Percentiles rank a stretch among this genome's conserved stretches.
These are phyloP conservation scores for Geum urbanum DNA, from an alignment of 306 rosid species.

Conservation along the genomic window DNA sequence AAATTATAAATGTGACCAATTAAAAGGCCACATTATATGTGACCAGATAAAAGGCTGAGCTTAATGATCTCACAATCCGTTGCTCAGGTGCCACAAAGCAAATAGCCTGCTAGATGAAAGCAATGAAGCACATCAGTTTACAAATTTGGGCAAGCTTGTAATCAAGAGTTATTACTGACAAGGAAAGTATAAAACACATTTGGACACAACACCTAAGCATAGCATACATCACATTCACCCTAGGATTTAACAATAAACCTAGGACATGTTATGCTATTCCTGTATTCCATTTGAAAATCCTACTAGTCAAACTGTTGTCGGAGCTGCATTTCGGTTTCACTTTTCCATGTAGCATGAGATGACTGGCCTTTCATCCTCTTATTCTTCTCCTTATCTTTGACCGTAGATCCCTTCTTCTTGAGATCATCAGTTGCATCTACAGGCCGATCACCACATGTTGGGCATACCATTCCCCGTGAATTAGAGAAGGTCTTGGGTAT, in stretches of 20 bases:
- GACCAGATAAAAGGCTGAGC: no score
- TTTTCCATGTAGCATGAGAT: slow-evolving; percentile 94
- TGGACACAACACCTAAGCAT: not conserved
- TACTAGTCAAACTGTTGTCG: slow-evolving; percentile 83
- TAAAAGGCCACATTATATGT: no score
- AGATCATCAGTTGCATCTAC: slow-evolving; percentile 45
- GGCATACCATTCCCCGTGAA: slow-evolving; percentile 86
- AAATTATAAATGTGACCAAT: no score
- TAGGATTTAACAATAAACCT: slow-evolving; percentile 9
- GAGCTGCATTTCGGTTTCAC: slow-evolving; percentile 94
- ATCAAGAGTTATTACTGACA: no score
- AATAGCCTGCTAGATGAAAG: no score
- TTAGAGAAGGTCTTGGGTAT: slow-evolving; percentile 80
- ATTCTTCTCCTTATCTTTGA: slow-evolving; percentile 89
- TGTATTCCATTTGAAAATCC: not conserved
- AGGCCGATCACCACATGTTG: slow-evolving; percentile 71
- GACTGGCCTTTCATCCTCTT: slow-evolving; percentile 95
- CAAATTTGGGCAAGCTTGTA: no score
- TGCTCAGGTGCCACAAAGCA: no score
- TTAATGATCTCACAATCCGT: no score
- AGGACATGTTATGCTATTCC: slow-evolving; percentile 22
- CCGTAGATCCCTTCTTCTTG: slow-evolving; percentile 80
- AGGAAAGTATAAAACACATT: not conserved
- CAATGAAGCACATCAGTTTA: no score
- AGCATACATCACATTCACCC: not conserved